A percentile compares a stretch with the other conserved stretches of the same genome.
These are phyloP conservation scores for Rosa rugosa DNA, from an alignment of 306 rosid genomes.

Conservation along the genomic window DNA sequence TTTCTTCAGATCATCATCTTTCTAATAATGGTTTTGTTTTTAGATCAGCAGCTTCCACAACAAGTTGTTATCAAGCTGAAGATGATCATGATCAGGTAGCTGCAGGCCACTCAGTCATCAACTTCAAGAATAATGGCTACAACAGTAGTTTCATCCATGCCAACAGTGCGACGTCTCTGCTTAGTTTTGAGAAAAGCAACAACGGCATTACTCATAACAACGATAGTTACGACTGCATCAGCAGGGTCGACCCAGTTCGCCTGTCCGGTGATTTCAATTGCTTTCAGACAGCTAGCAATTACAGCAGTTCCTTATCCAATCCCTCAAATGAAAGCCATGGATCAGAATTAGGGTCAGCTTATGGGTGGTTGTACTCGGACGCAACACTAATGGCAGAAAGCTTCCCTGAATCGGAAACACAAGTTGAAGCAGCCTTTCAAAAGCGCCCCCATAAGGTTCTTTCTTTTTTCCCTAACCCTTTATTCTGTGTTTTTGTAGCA, in stretches of 20 bases:
- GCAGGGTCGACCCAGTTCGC: conserved; percentile 11
- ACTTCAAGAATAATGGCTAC: conserved; percentile 49
- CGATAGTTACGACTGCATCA: conserved; percentile 18
- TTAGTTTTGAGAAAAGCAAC: conserved; percentile 59
- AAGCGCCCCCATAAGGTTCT: conserved; percentile 62
- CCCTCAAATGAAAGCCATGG: conserved; percentile 37
- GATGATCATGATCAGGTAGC: conserved; percentile 30
- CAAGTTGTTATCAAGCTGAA: conserved; percentile 25
- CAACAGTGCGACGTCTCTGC: conserved; percentile 41
- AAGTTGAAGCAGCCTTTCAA: conserved; percentile 27
- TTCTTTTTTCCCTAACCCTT: background rate
- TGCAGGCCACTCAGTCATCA: conserved; percentile 44
- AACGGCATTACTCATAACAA: conserved; percentile 24
- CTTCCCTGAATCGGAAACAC: conserved; percentile 37
- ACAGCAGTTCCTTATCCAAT: conserved; percentile 29
- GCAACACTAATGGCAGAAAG: conserved; percentile 35
- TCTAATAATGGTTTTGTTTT: conserved; percentile 25
- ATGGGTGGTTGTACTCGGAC: conserved; percentile 62
- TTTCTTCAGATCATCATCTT: conserved; percentile 24
- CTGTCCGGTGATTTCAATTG: conserved; percentile 40
- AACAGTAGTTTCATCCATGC: conserved; percentile 30
- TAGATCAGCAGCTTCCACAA: conserved; percentile 10
- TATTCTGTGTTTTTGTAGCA: background rate
- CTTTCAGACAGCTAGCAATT: conserved; percentile 50
- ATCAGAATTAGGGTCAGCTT: conserved; percentile 27